Evolutionary conservation across 805 yeast genomes (phyloP).

Genomic region (Wickerhamomyces xylosicus): DNA sequence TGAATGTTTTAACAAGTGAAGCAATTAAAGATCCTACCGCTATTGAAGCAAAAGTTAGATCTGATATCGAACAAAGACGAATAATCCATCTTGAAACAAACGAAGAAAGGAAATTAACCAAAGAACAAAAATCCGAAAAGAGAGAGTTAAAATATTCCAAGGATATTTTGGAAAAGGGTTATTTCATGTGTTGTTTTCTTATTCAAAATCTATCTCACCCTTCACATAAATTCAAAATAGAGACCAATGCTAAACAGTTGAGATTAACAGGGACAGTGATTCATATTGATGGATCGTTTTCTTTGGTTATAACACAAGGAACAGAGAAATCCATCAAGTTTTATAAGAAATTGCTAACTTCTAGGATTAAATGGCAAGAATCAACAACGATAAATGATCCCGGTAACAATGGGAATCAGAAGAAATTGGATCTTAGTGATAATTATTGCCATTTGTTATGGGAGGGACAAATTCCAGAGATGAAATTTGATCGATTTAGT

Average conservation of each 20-base stretch:
- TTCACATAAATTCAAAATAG: conserved; percentile 63
- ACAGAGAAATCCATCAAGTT: conserved; percentile 49
- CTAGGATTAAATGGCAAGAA: conserved; percentile 64
- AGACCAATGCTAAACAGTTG: conserved; percentile 69
- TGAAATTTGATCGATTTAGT: conserved; percentile 62
- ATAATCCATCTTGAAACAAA: conserved; percentile 51
- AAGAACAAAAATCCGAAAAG: conserved; percentile 48
- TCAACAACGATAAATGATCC: conserved; percentile 22
- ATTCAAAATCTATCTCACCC: conserved; percentile 48
- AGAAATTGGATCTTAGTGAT: conserved; percentile 26
- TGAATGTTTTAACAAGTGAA: conserved; percentile 78
- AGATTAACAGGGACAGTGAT: conserved; percentile 51
- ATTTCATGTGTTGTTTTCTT: conserved; percentile 45
- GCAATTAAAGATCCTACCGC: conserved; percentile 85
- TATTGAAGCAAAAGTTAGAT: conserved; percentile 61
- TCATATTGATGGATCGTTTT: conserved; percentile 28
- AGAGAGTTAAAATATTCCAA: conserved; percentile 30
- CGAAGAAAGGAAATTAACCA: conserved; percentile 46
- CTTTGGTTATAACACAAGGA: conserved; percentile 68
- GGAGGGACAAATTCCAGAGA: conserved; percentile 54
- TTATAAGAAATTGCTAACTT: conserved; percentile 49
- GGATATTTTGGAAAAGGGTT: conserved; percentile 42
- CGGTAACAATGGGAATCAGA: too few relatives aligned
- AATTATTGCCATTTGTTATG: conserved; percentile 48
- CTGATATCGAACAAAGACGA: conserved; percentile 56